Conservation (phyloP, 2,329 filamentous ascomycete genomes). For the Pseudogymnoascus sp. region DNA sequence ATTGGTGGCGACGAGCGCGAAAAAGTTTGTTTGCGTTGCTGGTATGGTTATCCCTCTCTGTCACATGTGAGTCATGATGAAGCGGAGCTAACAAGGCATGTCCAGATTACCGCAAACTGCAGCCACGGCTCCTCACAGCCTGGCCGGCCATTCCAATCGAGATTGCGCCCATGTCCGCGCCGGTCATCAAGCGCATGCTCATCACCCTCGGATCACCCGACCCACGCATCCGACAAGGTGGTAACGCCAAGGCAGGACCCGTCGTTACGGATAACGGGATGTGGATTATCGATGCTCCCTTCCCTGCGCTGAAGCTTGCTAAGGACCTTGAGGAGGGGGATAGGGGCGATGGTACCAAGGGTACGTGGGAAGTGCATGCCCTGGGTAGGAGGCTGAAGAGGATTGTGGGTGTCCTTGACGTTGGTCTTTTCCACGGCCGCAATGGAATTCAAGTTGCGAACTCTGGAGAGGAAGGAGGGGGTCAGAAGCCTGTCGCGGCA, state of each 20-base stretch:
- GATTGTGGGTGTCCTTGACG: constrained; percentile 82
- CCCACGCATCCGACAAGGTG: constrained; percentile 64
- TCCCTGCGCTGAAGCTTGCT: constrained; percentile 61
- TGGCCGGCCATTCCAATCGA: constrained; percentile 92
- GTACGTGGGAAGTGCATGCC: constrained; percentile 71
- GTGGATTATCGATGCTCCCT: constrained; percentile 89
- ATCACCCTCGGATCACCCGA: constrained; percentile 62
- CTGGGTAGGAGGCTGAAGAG: constrained; percentile 68
- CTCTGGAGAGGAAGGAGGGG: constrained; percentile 40
- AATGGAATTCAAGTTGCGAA: constrained; percentile 65
- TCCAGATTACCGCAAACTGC: constrained; percentile 85
- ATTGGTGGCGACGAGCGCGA: constrained; percentile 76
- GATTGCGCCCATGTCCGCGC: constrained; percentile 76
- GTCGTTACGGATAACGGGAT: constrained; percentile 80
- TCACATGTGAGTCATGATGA: background rate
- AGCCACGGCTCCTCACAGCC: constrained; percentile 60
- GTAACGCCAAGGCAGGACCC: constrained; percentile 72
- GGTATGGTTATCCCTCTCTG: constrained; percentile 42
- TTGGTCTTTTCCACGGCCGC: constrained; percentile 78
- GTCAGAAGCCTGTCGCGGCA: constrained; percentile 84
- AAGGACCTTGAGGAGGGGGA: constrained; percentile 40
- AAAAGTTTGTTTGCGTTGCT: constrained; percentile 81
- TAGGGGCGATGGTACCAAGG: constrained; percentile 49
- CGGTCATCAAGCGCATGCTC: constrained; percentile 67
- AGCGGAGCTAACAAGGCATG: constrained; percentile 7